Base-by-base conservation (phyloP, 2,329 filamentous ascomycete species). In the Neonectria magnoliae region DNA sequence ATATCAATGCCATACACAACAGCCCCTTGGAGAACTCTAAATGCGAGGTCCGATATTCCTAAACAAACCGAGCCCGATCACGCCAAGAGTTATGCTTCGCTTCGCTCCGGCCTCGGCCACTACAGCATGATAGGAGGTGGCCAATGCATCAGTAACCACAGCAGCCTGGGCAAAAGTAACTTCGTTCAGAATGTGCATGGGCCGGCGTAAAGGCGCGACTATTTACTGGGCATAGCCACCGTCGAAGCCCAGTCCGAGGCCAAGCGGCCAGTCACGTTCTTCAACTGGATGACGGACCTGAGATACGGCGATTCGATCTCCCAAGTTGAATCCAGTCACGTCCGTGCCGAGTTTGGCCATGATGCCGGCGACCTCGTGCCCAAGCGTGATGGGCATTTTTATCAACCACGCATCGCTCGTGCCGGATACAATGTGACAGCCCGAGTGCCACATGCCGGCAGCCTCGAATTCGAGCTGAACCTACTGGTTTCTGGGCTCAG, bases 201-300 rank as follows among this genome's bases (percentile, higher is more conserved):
- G 41, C 6, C 48, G 50, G 1, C 36, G 6, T 5, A 27, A 20
- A n/a, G 53, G 48, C 8, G 54, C 54, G 10, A 55, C 33, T 2
- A 44, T 54, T 8, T 57, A 65, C 29, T 56, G 10, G 9, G 58
- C 58, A 16, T 65, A 65, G 31, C 62, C 62, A 16, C 62, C 62
- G 16, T 65, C 62, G 25, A 44, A 54, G 8, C 54, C 53, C 7
- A 65, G 29, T 6, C 62, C 62, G 11, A 65, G 55, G 4, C 22
- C 41, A 6, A 56, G 25, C 11, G 22, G 9, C 25, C 36, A 29
- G 27, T 31, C 27, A 20, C 47, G 27, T 20, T 50, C 47, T 20
- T 31, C 27, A 20, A 62, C 7, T 2, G 62, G 62, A n/a, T 65
- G 58, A 2, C 33, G 27, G 36, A 57, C 20, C 4, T 50, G 59